Conservation (phyloP, 1,139 yeast species). For the Suhomyces panamericanus region DNA sequence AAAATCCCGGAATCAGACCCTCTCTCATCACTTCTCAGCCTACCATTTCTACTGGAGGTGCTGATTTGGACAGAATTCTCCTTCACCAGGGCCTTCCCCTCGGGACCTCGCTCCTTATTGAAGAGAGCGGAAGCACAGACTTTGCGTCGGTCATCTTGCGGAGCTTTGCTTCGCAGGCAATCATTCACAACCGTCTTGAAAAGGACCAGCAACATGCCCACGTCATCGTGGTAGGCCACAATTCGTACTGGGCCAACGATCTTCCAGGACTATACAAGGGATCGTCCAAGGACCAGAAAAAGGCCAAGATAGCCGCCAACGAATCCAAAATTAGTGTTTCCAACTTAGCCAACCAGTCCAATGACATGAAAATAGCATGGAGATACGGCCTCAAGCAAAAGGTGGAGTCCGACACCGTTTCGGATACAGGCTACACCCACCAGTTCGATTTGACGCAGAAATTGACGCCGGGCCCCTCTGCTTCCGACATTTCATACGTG, state of each 20-base stretch:
- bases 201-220: constrained; percentile 48
- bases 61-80: constrained; percentile 71
- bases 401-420: constrained; percentile 18
- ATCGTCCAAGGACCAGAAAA: constrained; percentile 64
- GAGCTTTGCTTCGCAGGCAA: constrained; percentile 77
- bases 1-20: constrained; percentile 68
- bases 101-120: constrained; percentile 68
- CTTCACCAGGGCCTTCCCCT: constrained; percentile 86
- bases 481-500: constrained; percentile 59
- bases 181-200: constrained; percentile 61
- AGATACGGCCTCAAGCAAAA: constrained; percentile 66
- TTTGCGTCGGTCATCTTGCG: constrained; percentile 74
- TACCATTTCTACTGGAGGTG: constrained; percentile 74
- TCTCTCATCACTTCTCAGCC: constrained; percentile 75
- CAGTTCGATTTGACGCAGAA: constrained; percentile 78
- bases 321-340: constrained; percentile 69
- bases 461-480: constrained; percentile 63
- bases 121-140: constrained; percentile 89
- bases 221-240: constrained; percentile 65
- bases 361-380: constrained; percentile 83
- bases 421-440: constrained; percentile 43
- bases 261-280: constrained; percentile 83
- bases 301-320: constrained; percentile 55
- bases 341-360: constrained; percentile 44
- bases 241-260: constrained; percentile 63